A percentile compares a stretch with the other conserved stretches of the same genome.
These are phyloP conservation scores for Hericium alpestre DNA, from an alignment of 768 basidiomycete genomes.

Conservation along the genomic window DNA sequence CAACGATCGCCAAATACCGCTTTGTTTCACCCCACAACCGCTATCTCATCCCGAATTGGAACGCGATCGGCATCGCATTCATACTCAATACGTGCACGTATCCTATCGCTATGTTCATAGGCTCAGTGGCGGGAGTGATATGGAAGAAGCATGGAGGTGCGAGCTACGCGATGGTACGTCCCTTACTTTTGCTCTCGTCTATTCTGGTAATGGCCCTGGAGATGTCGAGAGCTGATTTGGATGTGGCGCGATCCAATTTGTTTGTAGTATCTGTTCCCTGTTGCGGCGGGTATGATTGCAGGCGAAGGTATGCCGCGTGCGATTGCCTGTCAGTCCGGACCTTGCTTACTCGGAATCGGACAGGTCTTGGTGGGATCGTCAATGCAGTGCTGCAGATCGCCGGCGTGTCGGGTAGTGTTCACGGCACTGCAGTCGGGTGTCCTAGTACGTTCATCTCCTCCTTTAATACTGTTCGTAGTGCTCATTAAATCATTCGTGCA, in stretches of 20 bases:
- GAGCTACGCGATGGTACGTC: too few species aligned
- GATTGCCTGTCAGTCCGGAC: too few species aligned
- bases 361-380: conserved; percentile 46
- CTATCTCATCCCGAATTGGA: conserved; percentile 45
- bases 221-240: too few species aligned
- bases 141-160: too few species aligned
- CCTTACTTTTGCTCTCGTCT: neutral
- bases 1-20: conserved; percentile 35
- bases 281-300: conserved; percentile 44
- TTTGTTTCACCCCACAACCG: conserved; percentile 41
- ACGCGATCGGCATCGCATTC: conserved; percentile 35
- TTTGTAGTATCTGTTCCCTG: conserved; percentile 34
- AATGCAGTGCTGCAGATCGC: conserved; percentile 43
- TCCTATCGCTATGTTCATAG: conserved; percentile 34
- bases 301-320: conserved; percentile 29
- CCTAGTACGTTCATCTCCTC: too few species aligned
- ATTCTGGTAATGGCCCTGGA: neutral
- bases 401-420: conserved; percentile 22
- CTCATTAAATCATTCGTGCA: too few species aligned
- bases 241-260: conserved; percentile 1
- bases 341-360: too few species aligned
- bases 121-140: too few species aligned
- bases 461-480: too few species aligned
- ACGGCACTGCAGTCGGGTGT: too few species aligned
- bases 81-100: conserved; percentile 42